phyloP scores from a whole-genome alignment of 176 grass and related monocot genomes.

The Microstegium vimineum region DNA sequence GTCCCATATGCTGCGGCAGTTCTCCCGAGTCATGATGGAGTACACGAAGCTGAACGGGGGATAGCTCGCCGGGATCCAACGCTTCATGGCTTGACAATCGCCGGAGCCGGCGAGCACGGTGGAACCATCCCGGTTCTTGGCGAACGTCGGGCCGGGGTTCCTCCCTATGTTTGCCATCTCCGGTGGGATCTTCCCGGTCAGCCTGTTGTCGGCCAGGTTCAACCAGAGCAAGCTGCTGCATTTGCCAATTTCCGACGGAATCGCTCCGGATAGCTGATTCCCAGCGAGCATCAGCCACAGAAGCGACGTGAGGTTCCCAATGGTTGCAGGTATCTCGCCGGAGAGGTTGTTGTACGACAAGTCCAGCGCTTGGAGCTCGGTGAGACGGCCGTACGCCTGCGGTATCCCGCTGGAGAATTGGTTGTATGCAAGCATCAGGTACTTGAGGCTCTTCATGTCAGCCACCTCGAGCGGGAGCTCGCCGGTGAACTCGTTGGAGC shows the following conservation, averaged over 20 bases:
- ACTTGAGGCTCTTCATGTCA: slow-evolving; percentile 60
- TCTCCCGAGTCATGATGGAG: background rate
- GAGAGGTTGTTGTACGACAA: too few species aligned
- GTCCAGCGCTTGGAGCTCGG: slow-evolving; percentile 41
- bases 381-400: slow-evolving; percentile 37
- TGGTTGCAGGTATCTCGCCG: too few species aligned
- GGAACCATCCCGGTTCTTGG: slow-evolving; percentile 31
- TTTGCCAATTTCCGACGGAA: too few species aligned
- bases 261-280: too few species aligned
- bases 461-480: slow-evolving; percentile 45
- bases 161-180: slow-evolving; percentile 61
- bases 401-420: slow-evolving; percentile 61
- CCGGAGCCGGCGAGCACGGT: too few species aligned
- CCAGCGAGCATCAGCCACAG: too few species aligned
- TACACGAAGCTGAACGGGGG: slow-evolving; percentile 90
- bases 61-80: slow-evolving; percentile 86
- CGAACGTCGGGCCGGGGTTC: slow-evolving; percentile 62
- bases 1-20: too few species aligned
- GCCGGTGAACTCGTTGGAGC: slow-evolving; percentile 64
- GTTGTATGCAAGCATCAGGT: slow-evolving; percentile 62
- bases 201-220: slow-evolving; percentile 62
- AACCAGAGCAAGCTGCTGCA: slow-evolving; percentile 90
- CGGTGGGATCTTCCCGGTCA: slow-evolving; percentile 54
- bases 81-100: slow-evolving; percentile 19
- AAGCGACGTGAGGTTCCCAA: too few species aligned